Evolutionary conservation across 768 basidiomycete species (phyloP).

Genomic region (Melanogaster broomeanus): DNA sequence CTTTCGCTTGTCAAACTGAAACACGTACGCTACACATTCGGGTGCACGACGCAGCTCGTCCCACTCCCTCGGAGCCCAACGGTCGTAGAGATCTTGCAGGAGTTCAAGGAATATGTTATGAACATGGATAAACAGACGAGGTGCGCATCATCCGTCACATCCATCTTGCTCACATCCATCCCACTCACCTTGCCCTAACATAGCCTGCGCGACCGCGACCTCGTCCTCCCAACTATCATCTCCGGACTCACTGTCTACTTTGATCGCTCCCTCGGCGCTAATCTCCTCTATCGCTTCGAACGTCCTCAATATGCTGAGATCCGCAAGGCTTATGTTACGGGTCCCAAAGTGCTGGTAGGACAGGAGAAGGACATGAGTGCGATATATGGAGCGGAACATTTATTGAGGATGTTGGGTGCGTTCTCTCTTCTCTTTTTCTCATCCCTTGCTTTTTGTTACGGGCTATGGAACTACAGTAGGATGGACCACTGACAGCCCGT

Average conservation of each 20-base stretch:
- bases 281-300: slow-evolving; percentile 93
- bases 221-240: slow-evolving; percentile 77
- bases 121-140: slow-evolving; percentile 46
- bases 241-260: slow-evolving; percentile 91
- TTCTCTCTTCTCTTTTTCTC: slow-evolving; percentile 8
- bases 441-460: neutral
- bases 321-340: slow-evolving; percentile 72
- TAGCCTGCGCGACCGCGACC: slow-evolving; percentile 68
- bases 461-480: neutral
- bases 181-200: neutral
- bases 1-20: too few species aligned
- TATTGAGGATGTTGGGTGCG: slow-evolving; percentile 88
- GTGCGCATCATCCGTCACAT: slow-evolving; percentile 34
- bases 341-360: slow-evolving; percentile 62
- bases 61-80: slow-evolving; percentile 78
- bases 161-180: neutral
- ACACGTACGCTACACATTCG: neutral
- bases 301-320: slow-evolving; percentile 88
- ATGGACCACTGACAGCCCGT: slow-evolving; percentile 9
- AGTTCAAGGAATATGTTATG: slow-evolving; percentile 71
- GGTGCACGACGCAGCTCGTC: slow-evolving; percentile 61
- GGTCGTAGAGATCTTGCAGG: slow-evolving; percentile 72
- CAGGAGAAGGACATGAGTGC: slow-evolving; percentile 85
- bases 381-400: slow-evolving; percentile 93
- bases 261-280: slow-evolving; percentile 86